Conservation (phyloP, 2,329 filamentous ascomycete species). For the Diaporthe velutina region DNA sequence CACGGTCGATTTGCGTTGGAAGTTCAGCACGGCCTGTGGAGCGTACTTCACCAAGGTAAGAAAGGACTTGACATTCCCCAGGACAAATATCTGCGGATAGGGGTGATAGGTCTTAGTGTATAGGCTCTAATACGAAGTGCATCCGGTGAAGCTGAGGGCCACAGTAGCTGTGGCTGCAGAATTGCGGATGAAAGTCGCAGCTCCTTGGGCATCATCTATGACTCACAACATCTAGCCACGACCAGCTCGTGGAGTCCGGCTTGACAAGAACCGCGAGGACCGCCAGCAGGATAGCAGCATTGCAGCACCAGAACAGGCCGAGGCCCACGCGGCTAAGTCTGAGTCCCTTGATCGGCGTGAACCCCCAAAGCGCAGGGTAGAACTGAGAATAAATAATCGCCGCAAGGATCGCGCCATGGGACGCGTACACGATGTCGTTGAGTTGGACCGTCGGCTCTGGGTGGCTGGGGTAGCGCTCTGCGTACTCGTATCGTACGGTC, state of each 20-base stretch:
- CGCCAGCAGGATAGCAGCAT: neutral
- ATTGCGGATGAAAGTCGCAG: neutral
- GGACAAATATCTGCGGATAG: constrained; percentile 18
- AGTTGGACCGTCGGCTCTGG: constrained; percentile 19
- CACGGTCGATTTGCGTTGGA: constrained; percentile 22
- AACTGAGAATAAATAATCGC: constrained; percentile 31
- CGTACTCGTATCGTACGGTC: constrained; percentile 4
- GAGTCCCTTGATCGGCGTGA: neutral
- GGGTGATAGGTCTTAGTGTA: neutral
- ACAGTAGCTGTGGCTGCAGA: neutral
- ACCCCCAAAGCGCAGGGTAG: constrained; percentile 19
- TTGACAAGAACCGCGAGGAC: neutral
- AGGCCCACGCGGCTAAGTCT: neutral
- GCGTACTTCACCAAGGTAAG: constrained; percentile 35
- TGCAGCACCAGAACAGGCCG: constrained; percentile 7
- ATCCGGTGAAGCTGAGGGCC: neutral
- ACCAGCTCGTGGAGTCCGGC: neutral
- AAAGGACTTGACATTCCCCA: constrained; percentile 31
- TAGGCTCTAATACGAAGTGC: neutral
- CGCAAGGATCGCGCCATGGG: constrained; percentile 20
- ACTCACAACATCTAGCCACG: constrained; percentile 28
- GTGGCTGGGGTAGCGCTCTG: constrained; percentile 15
- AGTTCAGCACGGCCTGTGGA: constrained; percentile 27
- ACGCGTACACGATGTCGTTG: constrained; percentile 29
- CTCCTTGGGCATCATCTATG: neutral